A percentile compares a stretch with the other conserved stretches of the same genome.
Conservation (phyloP, 257 asterid species). For the Solanum rostratum region DNA sequence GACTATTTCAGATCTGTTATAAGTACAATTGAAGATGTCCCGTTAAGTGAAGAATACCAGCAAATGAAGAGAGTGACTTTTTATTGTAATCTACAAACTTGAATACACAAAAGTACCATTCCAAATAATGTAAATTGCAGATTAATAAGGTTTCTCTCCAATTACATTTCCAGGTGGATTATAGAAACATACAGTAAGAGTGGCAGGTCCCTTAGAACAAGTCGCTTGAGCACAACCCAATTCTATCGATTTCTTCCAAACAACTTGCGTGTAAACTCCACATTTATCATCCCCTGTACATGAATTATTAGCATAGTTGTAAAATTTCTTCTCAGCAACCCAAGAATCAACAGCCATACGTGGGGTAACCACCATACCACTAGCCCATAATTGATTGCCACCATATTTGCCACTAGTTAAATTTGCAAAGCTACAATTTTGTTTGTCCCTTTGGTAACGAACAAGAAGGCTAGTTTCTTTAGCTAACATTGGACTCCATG, state of each 20-base stretch:
- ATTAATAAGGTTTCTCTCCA: slow-evolving; percentile 80
- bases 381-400: slow-evolving; percentile 68
- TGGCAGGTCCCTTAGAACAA: slow-evolving; percentile 30
- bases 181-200: slow-evolving; percentile 64
- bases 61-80: not conserved
- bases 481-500: slow-evolving; percentile 58
- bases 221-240: slow-evolving; percentile 69
- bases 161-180: slow-evolving; percentile 83
- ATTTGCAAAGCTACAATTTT: slow-evolving; percentile 62
- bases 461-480: slow-evolving; percentile 55
- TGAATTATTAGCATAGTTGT: slow-evolving; percentile 44
- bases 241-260: slow-evolving; percentile 63
- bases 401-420: slow-evolving; percentile 45
- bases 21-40: too few species aligned
- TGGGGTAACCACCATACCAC: slow-evolving; percentile 40
- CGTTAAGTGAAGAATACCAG: not conserved
- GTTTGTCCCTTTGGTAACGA: slow-evolving; percentile 56
- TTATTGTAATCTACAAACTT: not conserved
- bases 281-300: slow-evolving; percentile 47
- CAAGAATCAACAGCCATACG: slow-evolving; percentile 56
- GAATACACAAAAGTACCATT: not conserved
- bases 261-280: slow-evolving; percentile 91
- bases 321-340: slow-evolving; percentile 70
- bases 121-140: not conserved
- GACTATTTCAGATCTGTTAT: too few species aligned